Conservation (phyloP, 108 stramenopile species). For the Nannochloropsis salina region DNA sequence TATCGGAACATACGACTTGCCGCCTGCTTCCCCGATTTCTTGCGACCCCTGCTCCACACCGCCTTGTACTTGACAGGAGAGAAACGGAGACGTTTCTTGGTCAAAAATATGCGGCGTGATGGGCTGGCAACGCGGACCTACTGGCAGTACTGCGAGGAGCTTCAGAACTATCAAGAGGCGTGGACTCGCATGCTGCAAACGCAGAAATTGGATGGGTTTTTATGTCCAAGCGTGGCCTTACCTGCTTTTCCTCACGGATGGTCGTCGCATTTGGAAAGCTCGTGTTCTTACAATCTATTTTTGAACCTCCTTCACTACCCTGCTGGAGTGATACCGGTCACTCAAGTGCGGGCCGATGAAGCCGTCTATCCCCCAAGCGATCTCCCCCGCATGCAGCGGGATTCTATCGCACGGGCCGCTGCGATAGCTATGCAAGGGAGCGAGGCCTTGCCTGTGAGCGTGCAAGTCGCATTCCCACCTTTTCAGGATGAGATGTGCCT, state of each 20-base stretch:
- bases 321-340: slow-evolving; percentile 54
- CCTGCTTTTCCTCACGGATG: slow-evolving; percentile 51
- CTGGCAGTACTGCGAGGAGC: slow-evolving; percentile 41
- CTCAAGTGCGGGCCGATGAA: slow-evolving; percentile 45
- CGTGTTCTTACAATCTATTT: slow-evolving; percentile 40
- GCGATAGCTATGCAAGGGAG: slow-evolving; percentile 29
- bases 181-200: slow-evolving; percentile 29
- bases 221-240: slow-evolving; percentile 43
- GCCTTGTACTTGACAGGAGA: slow-evolving; percentile 23
- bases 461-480: slow-evolving; percentile 51
- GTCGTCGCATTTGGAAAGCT: slow-evolving; percentile 32
- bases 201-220: slow-evolving; percentile 43
- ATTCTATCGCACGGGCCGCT: slow-evolving; percentile 37
- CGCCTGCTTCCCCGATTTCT: slow-evolving; percentile 32
- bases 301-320: slow-evolving; percentile 54
- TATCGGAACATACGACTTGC: slow-evolving; percentile 30
- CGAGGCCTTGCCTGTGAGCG: slow-evolving; percentile 50
- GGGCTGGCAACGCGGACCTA: slow-evolving; percentile 38
- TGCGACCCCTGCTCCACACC: slow-evolving; percentile 37
- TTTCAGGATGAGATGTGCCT: slow-evolving; percentile 52
- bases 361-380: slow-evolving; percentile 30
- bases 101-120: slow-evolving; percentile 32
- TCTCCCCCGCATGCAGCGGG: slow-evolving; percentile 31
- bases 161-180: slow-evolving; percentile 19
- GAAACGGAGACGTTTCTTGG: slow-evolving; percentile 28